Conservation (phyloP, 257 asterid genomes). For the Solanum bukasovii region DNA sequence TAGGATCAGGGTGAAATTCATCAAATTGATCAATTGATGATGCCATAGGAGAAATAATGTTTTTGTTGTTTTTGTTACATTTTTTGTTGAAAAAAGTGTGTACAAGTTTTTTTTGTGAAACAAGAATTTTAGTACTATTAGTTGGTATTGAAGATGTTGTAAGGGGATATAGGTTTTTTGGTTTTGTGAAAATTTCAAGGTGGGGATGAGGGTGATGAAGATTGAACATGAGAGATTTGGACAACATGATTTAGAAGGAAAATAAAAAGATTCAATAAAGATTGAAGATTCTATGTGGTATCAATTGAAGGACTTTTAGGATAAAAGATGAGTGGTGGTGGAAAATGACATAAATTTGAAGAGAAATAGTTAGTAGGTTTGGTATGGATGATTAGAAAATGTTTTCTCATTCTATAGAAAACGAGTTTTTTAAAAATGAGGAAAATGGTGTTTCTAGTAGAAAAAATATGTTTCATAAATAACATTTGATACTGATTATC, state of each 20-base stretch:
- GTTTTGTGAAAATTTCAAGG: conserved; percentile 14
- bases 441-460: background rate
- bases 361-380: background rate
- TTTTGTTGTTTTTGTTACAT: background rate
- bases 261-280: conserved; percentile 4
- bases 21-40: conserved; percentile 7
- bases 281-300: conserved; percentile 11
- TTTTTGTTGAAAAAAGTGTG: background rate
- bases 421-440: too few species aligned
- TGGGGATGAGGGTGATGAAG: conserved; percentile 34
- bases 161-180: background rate
- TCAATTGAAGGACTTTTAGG: background rate
- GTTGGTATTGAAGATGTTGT: background rate
- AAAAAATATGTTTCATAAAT: background rate
- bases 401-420: too few species aligned
- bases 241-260: conserved; percentile 22
- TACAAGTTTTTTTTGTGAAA: background rate
- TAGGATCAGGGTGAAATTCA: conserved; percentile 34
- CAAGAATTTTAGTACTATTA: background rate
- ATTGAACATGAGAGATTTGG: conserved; percentile 32
- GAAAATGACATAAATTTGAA: background rate
- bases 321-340: conserved; percentile 21
- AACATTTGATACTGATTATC: background rate
- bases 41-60: conserved; percentile 21
- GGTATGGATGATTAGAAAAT: background rate